phyloP scores from a whole-genome alignment of 106 monocot genomes.

The Platanthera zijinensis region DNA sequence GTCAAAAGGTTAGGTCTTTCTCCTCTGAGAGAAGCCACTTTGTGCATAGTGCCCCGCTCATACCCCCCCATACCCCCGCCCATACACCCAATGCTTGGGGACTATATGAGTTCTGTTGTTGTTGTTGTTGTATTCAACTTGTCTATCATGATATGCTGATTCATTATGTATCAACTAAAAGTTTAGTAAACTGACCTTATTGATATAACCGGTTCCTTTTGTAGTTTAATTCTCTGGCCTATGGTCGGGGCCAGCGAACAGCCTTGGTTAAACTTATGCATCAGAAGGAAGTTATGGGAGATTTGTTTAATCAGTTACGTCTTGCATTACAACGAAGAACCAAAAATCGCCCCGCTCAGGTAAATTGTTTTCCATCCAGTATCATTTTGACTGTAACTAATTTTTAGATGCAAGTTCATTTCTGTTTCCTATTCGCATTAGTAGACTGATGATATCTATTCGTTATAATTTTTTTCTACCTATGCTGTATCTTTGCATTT shows the following conservation, averaged over 20 bases:
- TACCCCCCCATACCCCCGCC: too few relatives aligned
- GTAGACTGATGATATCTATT: not conserved
- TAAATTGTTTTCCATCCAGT: constrained; percentile 10
- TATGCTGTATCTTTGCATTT: not conserved
- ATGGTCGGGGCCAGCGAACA: constrained; percentile 41
- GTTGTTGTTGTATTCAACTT: too few relatives aligned
- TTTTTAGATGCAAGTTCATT: not conserved
- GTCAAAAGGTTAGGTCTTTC: too few relatives aligned
- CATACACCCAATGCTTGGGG: too few relatives aligned
- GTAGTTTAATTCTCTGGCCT: constrained; percentile 82
- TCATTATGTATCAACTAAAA: not conserved
- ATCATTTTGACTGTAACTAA: not conserved
- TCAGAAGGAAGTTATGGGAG: constrained; percentile 85
- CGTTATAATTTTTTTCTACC: not conserved
- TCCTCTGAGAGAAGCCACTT: too few relatives aligned
- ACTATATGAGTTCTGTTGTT: too few relatives aligned
- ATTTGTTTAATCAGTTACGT: constrained; percentile 90
- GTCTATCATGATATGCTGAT: not conserved
- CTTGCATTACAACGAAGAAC: constrained; percentile 65
- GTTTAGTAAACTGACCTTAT: not conserved
- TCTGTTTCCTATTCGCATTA: not conserved
- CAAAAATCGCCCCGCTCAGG: constrained; percentile 81
- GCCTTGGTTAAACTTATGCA: constrained; percentile 61
- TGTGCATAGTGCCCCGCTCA: too few relatives aligned
- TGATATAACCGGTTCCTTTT: constrained; percentile 4